Evolutionary conservation across 805 yeast genomes (phyloP).

Genomic region (Saccharomycopsis sp.): DNA sequence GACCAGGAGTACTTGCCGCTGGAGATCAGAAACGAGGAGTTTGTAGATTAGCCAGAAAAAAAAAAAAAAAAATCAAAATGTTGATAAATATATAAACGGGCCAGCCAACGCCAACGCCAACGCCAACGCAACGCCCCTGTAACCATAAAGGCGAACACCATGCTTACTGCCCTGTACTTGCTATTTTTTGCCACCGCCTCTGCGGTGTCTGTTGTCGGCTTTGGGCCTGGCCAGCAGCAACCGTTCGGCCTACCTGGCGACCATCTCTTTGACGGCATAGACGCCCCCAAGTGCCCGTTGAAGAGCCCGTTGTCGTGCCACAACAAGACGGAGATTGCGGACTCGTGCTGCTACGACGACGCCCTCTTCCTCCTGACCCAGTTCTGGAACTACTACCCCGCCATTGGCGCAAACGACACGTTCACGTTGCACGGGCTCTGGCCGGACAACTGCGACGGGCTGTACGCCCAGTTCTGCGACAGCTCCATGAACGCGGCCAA

Average conservation of each 20-base stretch:
- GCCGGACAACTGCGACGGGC: slow-evolving; percentile 85
- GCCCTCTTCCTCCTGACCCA: slow-evolving; percentile 59
- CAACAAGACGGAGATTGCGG: slow-evolving; percentile 1
- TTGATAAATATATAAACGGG: too few relatives aligned
- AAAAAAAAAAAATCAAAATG: too few relatives aligned
- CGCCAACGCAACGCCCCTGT: too few relatives aligned
- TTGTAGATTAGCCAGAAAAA: slow-evolving; percentile 28
- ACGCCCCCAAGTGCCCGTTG: slow-evolving; percentile 6
- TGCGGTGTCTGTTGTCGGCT: not conserved
- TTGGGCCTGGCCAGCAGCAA: not conserved
- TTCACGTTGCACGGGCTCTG: slow-evolving; percentile 83
- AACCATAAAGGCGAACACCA: too few relatives aligned
- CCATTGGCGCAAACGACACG: slow-evolving; percentile 58
- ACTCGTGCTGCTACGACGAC: slow-evolving; percentile 20
- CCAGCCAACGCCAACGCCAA: too few relatives aligned
- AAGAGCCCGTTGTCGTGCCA: slow-evolving; percentile 12
- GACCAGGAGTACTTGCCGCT: slow-evolving; percentile 70
- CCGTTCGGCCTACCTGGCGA: not conserved
- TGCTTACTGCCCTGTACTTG: too few relatives aligned
- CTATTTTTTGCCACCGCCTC: too few relatives aligned
- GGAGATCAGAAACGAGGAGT: slow-evolving; percentile 38
- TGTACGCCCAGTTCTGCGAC: slow-evolving; percentile 75
- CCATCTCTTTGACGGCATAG: not conserved
- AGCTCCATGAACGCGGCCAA: slow-evolving; percentile 19
- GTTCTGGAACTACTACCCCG: slow-evolving; percentile 84